Percentiles rank a stretch among this genome's conserved stretches.
These are phyloP conservation scores for Echites panduratus DNA, from an alignment of 257 asterid genomes.

Conservation along the genomic window DNA sequence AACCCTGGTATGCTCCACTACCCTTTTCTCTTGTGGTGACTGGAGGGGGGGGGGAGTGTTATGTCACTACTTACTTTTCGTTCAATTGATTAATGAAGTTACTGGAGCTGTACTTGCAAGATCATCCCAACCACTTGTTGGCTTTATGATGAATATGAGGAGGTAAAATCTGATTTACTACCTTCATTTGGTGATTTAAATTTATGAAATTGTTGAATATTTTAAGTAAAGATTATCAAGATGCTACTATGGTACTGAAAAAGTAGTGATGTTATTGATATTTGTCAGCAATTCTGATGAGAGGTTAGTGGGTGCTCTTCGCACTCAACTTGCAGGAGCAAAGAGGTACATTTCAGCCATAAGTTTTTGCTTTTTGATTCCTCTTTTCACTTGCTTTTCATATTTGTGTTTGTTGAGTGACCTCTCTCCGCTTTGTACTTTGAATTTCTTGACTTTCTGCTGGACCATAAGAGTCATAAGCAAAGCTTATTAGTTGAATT, in stretches of 20 bases:
- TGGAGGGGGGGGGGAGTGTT: neutral
- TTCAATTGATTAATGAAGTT: constrained; percentile 40
- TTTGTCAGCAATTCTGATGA: constrained; percentile 84
- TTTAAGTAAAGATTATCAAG: neutral
- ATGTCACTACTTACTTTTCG: constrained; percentile 11
- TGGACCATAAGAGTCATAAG: neutral
- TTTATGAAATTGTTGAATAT: neutral
- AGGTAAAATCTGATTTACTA: constrained; percentile 41
- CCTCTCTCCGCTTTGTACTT: neutral
- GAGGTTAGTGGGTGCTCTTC: constrained; percentile 82
- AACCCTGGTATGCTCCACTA: constrained; percentile 50
- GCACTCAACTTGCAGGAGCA: constrained; percentile 70
- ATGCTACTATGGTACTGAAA: neutral
- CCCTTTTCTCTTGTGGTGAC: neutral
- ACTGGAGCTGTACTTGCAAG: constrained; percentile 98
- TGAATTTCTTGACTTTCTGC: neutral
- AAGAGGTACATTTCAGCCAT: constrained; percentile 39
- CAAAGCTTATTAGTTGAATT: neutral
- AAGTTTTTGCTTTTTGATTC: neutral
- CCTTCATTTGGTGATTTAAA: constrained; percentile 6
- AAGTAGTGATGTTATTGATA: constrained; percentile 9
- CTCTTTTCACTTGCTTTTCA: neutral
- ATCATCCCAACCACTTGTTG: constrained; percentile 94
- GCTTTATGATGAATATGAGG: constrained; percentile 98
- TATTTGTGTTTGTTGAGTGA: neutral